Percentiles rank a stretch among this genome's conserved stretches.
phyloP scores from a whole-genome alignment of 352 stramenopile species.

The Stephanocyclus meneghinianus region DNA sequence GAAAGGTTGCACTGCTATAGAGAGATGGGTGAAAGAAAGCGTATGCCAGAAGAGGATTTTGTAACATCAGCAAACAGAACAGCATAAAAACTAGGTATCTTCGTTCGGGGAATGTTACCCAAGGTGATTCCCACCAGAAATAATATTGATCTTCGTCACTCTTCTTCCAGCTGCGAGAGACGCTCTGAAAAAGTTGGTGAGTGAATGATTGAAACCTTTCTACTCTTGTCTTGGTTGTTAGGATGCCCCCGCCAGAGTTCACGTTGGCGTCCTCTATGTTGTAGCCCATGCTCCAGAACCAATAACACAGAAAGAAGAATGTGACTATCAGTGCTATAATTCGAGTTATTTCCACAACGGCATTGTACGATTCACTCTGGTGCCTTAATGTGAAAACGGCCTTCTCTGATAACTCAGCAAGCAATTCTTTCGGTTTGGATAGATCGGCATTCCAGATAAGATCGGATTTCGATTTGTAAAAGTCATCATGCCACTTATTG shows the following conservation, averaged over 20 bases:
- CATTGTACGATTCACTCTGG: constrained; percentile 50
- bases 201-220: constrained; percentile 18
- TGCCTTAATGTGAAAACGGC: constrained; percentile 58
- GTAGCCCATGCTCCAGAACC: constrained; percentile 51
- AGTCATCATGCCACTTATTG: constrained; percentile 9
- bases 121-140: constrained; percentile 73
- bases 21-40: constrained; percentile 58
- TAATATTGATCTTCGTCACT: constrained; percentile 23
- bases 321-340: constrained; percentile 53
- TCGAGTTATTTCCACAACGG: constrained; percentile 52
- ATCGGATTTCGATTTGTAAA: constrained; percentile 23
- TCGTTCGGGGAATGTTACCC: constrained; percentile 72
- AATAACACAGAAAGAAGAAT: constrained; percentile 65
- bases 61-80: constrained; percentile 61
- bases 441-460: constrained; percentile 38
- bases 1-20: constrained; percentile 49
- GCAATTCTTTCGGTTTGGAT: constrained; percentile 30
- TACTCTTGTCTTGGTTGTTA: not conserved
- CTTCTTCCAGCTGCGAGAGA: constrained; percentile 21
- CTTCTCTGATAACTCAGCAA: constrained; percentile 43
- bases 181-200: constrained; percentile 9
- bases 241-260: not conserved
- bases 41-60: constrained; percentile 67
- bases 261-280: constrained; percentile 9
- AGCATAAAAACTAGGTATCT: constrained; percentile 71